phyloP scores from a whole-genome alignment of 257 asterid genomes.

The Verbascum thapsus region DNA sequence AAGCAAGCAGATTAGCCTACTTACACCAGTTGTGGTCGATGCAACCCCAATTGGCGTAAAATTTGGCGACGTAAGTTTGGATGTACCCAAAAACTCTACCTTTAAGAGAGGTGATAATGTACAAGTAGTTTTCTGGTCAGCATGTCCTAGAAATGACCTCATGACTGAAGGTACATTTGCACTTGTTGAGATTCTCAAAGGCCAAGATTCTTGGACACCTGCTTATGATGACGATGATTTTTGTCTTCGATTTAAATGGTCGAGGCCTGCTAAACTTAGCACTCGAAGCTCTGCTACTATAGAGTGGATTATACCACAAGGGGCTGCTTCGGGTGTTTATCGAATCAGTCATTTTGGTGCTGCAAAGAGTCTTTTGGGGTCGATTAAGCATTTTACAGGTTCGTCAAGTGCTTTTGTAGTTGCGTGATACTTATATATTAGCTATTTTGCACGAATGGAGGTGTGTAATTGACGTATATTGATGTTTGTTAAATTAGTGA shows the following conservation, averaged over 20 bases:
- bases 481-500: too few species aligned
- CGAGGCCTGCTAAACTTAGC: slow-evolving; percentile 80
- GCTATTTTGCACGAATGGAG: too few species aligned
- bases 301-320: slow-evolving; percentile 76
- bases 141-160: slow-evolving; percentile 92
- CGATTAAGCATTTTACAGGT: slow-evolving; percentile 84
- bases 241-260: slow-evolving; percentile 87
- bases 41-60: slow-evolving; percentile 62
- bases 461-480: neutral
- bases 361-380: slow-evolving; percentile 65
- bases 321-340: slow-evolving; percentile 78
- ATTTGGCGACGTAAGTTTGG: slow-evolving; percentile 70
- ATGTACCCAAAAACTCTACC: slow-evolving; percentile 74
- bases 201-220: slow-evolving; percentile 72
- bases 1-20: slow-evolving; percentile 70
- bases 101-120: slow-evolving; percentile 67
- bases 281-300: slow-evolving; percentile 72
- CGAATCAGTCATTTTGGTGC: slow-evolving; percentile 92
- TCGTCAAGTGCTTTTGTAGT: slow-evolving; percentile 92
- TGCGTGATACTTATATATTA: slow-evolving; percentile 27
- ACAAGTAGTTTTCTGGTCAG: slow-evolving; percentile 80
- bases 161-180: slow-evolving; percentile 98
- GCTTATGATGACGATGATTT: slow-evolving; percentile 87
- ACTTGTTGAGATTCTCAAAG: slow-evolving; percentile 78
- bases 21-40: slow-evolving; percentile 74